A percentile compares a stretch with the other conserved stretches of the same genome.
Evolutionary conservation across 805 yeast genomes (phyloP).

Genomic region (Candida parachauliodes): DNA sequence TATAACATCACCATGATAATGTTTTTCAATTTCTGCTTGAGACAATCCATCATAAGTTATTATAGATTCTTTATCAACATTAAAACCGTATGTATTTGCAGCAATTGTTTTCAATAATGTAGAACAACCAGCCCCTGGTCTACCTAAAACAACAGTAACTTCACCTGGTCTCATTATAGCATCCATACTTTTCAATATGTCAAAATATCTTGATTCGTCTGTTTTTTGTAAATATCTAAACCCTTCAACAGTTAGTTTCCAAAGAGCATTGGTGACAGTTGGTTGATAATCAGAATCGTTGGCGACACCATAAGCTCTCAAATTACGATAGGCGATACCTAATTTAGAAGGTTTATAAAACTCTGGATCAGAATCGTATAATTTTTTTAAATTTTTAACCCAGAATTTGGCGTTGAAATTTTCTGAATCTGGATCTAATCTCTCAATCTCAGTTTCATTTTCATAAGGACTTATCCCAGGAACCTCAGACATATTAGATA

Average conservation of each 20-base stretch:
- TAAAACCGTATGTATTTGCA: slow-evolving; percentile 35
- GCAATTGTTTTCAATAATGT: slow-evolving; percentile 39
- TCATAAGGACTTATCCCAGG: slow-evolving; percentile 45
- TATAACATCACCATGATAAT: slow-evolving; percentile 36
- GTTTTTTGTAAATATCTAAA: slow-evolving; percentile 15
- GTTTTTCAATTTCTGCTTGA: slow-evolving; percentile 23
- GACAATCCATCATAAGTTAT: slow-evolving; percentile 34
- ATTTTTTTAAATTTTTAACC: slow-evolving; percentile 61
- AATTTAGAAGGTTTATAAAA: slow-evolving; percentile 59
- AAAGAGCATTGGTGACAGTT: slow-evolving; percentile 45
- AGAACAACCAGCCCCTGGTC: slow-evolving; percentile 43
- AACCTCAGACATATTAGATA: slow-evolving; percentile 50
- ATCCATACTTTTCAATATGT: slow-evolving; percentile 33
- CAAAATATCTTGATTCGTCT: slow-evolving; percentile 25
- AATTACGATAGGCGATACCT: slow-evolving; percentile 56
- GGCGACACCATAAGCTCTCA: slow-evolving; percentile 63
- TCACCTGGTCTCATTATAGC: slow-evolving; percentile 37
- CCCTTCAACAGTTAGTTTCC: slow-evolving; percentile 20
- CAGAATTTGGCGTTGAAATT: slow-evolving; percentile 58
- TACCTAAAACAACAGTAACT: slow-evolving; percentile 38
- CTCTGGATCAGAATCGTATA: slow-evolving; percentile 53
- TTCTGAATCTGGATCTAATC: slow-evolving; percentile 58
- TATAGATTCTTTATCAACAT: slow-evolving; percentile 27
- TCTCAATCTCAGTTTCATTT: slow-evolving; percentile 25
- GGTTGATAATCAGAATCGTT: slow-evolving; percentile 66